phyloP scores from a whole-genome alignment of 495 filamentous ascomycete species.

The Penicillium taxi region DNA sequence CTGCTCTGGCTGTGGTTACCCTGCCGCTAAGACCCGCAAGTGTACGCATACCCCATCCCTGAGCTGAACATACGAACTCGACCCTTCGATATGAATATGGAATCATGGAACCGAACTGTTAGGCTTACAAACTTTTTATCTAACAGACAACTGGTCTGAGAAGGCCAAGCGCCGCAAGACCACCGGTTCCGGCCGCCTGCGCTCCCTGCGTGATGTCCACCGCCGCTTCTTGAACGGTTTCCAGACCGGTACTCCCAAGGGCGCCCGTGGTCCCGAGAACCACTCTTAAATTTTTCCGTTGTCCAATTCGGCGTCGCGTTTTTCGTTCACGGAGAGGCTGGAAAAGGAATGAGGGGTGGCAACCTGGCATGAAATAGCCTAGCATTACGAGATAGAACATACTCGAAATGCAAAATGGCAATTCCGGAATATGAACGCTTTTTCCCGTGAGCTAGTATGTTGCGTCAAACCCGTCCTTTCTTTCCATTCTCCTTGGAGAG shows the following conservation, averaged over 20 bases:
- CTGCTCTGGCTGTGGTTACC: slow-evolving; percentile 96
- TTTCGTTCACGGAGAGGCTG: slow-evolving; percentile 40
- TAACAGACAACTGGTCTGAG: slow-evolving; percentile 94
- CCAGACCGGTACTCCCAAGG: slow-evolving; percentile 82
- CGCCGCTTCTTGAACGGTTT: slow-evolving; percentile 95
- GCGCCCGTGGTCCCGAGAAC: slow-evolving; percentile 58
- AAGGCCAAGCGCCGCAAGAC: slow-evolving; percentile 99
- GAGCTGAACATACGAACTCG: background rate
- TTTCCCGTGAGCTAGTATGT: slow-evolving; percentile 37
- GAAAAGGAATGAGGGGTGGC: slow-evolving; percentile 30
- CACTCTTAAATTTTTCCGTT: slow-evolving; percentile 35
- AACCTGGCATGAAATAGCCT: slow-evolving; percentile 39
- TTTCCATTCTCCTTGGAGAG: slow-evolving; percentile 19
- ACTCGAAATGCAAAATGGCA: slow-evolving; percentile 32
- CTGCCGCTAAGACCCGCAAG: slow-evolving; percentile 90
- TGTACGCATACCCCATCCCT: slow-evolving; percentile 62
- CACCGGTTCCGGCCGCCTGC: slow-evolving; percentile 88
- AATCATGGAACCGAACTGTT: slow-evolving; percentile 8
- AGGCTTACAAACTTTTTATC: slow-evolving; percentile 28
- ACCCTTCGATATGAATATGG: slow-evolving; percentile 3
- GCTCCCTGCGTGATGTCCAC: slow-evolving; percentile 81
- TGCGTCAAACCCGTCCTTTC: slow-evolving; percentile 23
- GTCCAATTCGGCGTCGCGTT: slow-evolving; percentile 34
- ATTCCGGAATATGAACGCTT: slow-evolving; percentile 35
- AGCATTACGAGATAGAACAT: slow-evolving; percentile 34